Conservation (phyloP, 768 basidiomycete genomes). For the Panus rudis region DNA sequence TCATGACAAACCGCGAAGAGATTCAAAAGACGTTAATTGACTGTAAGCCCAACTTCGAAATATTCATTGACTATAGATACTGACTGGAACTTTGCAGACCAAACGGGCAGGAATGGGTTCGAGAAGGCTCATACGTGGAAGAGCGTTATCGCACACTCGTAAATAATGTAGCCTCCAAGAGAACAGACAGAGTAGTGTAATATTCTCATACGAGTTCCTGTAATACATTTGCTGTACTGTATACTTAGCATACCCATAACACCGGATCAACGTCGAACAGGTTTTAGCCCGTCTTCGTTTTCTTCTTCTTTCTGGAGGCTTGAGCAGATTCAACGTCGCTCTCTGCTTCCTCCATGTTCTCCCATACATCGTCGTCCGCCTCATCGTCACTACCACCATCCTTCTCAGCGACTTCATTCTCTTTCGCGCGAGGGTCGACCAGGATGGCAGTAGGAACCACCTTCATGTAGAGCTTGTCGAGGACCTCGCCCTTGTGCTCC, state of each 20-base stretch:
- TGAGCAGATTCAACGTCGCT: constrained; percentile 27
- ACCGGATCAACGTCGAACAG: too few species aligned
- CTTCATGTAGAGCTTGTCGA: constrained; percentile 60
- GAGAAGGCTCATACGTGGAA: constrained; percentile 86
- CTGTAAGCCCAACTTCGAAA: constrained; percentile 43
- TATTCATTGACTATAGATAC: neutral
- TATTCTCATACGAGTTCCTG: too few species aligned
- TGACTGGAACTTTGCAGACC: constrained; percentile 39
- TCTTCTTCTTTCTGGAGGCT: constrained; percentile 20
- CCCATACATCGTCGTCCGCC: constrained; percentile 58
- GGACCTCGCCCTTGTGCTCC: constrained; percentile 50
- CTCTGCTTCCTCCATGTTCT: constrained; percentile 49
- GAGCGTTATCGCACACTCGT: constrained; percentile 60
- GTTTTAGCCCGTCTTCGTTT: constrained; percentile 4
- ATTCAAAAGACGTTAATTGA: constrained; percentile 79
- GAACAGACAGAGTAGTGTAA: too few species aligned
- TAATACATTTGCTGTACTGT: too few species aligned
- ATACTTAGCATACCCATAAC: too few species aligned
- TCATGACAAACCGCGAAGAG: constrained; percentile 76
- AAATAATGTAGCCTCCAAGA: neutral
- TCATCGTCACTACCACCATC: constrained; percentile 32
- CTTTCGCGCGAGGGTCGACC: constrained; percentile 41
- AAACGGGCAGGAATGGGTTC: constrained; percentile 76
- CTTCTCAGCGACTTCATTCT: constrained; percentile 29
- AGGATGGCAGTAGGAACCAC: constrained; percentile 53